Conservation (phyloP, 257 asterid species). For the Gentiana macrophylla region DNA sequence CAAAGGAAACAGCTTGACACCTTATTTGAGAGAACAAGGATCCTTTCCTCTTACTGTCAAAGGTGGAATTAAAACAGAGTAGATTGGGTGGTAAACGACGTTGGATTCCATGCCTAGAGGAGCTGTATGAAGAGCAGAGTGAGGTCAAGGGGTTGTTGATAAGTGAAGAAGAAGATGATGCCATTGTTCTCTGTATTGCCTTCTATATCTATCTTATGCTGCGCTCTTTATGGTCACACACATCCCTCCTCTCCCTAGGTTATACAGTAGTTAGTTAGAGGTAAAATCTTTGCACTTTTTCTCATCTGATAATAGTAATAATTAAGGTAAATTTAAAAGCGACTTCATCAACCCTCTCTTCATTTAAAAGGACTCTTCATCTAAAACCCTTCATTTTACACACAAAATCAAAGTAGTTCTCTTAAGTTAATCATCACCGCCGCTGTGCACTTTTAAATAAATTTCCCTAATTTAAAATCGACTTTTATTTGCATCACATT, state of each 20-base stretch:
- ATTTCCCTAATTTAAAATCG: too few relatives aligned
- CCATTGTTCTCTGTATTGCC: slow-evolving; percentile 18
- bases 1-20: slow-evolving; percentile 61
- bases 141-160: slow-evolving; percentile 47
- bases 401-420: too few relatives aligned
- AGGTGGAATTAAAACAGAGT: slow-evolving; percentile 10
- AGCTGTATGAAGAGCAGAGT: slow-evolving; percentile 5
- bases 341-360: too few relatives aligned
- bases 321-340: too few relatives aligned
- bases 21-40: slow-evolving; percentile 10
- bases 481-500: too few relatives aligned
- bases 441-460: too few relatives aligned
- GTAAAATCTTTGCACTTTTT: background rate
- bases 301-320: too few relatives aligned
- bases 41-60: slow-evolving; percentile 11
- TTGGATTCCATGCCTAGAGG: slow-evolving; percentile 23
- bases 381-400: too few relatives aligned
- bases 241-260: background rate
- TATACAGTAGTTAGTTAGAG: background rate
- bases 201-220: background rate
- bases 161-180: slow-evolving; percentile 22
- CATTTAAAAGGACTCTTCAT: too few relatives aligned
- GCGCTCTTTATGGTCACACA: too few relatives aligned
- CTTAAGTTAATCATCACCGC: too few relatives aligned
- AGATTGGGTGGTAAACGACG: slow-evolving; percentile 17